Base-by-base conservation (phyloP, 2,329 filamentous ascomycete species). In the Biscogniauxia mediterranea region DNA sequence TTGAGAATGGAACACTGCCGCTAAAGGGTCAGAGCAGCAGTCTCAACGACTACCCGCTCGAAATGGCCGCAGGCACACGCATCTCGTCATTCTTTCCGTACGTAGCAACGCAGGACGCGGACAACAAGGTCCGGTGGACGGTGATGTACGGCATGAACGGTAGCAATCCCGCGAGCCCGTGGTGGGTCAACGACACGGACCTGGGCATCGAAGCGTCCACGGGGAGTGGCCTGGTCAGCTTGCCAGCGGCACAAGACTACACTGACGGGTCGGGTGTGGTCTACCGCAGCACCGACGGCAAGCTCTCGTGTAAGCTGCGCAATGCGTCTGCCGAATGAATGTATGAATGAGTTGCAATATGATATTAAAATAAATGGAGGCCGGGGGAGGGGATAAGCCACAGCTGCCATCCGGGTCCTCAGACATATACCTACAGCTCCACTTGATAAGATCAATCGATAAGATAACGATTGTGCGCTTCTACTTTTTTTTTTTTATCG, bases 401-500 rank as follows among this genome's bases (percentile, higher is more conserved):
- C 13, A 38, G 32, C 32, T 38, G 32, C 32, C 32, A 9, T 38
- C 32, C 32, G 32, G 32, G 32, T 38, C 32, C 9, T 38, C 25
- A 38, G 32, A 23, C 23, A 23, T 23, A 23, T 23, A 23, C 5
- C 2, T 2, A 23, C 23, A n/a, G n/a, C n/a, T n/a, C 23, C 23
- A 23, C 5, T 23, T 17, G 38, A 46, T 46, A 60, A 54, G 53
- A 58, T 58, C 49, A 62, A 61, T 55, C 32, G 67, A 71, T 70
- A 71, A 71, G 68, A 68, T 68, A 70, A 62, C 59, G 23, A 67
- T 56, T 58, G 58, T 60, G 59, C 61, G 63, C 62, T 61, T 58
- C 55, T 46, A 57, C 66, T 61, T 63, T 69, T 70, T 66, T n/a
- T n/a, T n/a, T 66, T 57, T 52, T 61, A 59, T n/a, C 56, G 55